These are phyloP conservation scores for Tetramitus jugosus DNA, from an alignment of 208 protist genomes.

Conservation along the genomic window DNA sequence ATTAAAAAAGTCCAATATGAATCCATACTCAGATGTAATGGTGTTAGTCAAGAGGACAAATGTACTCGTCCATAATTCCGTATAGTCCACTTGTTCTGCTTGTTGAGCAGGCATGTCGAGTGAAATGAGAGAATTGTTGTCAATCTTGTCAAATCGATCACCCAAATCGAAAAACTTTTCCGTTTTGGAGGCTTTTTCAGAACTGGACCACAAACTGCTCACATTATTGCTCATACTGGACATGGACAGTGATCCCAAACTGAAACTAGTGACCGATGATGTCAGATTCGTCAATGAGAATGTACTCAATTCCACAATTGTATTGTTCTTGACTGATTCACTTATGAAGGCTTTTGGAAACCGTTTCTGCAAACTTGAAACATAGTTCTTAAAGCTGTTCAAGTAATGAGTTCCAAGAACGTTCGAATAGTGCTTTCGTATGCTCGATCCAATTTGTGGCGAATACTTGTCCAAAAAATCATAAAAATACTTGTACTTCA, in stretches of 20 bases:
- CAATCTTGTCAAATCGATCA: background rate
- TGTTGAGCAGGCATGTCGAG: background rate
- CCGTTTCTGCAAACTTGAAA: background rate
- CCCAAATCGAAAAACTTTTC: background rate
- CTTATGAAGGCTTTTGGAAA: too few relatives aligned
- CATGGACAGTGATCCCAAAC: too few relatives aligned
- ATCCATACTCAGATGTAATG: background rate
- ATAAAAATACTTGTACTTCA: conserved; percentile 14
- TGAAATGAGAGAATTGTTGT: background rate
- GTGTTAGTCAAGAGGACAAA: conserved; percentile 2
- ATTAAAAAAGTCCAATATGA: conserved; percentile 10
- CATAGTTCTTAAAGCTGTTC: conserved; percentile 9
- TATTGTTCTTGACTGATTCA: background rate
- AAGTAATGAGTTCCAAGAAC: conserved; percentile 2
- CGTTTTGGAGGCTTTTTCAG: too few relatives aligned
- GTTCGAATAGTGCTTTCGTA: background rate
- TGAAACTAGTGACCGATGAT: too few relatives aligned
- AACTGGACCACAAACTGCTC: too few relatives aligned
- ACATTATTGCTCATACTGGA: too few relatives aligned
- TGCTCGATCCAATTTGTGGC: background rate
- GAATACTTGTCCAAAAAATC: background rate
- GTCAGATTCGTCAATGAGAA: background rate
- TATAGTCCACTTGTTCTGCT: background rate
- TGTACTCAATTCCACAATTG: background rate
- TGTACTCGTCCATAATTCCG: background rate